Base-by-base conservation (phyloP, 805 yeast genomes). In the Pichia eremophila region DNA sequence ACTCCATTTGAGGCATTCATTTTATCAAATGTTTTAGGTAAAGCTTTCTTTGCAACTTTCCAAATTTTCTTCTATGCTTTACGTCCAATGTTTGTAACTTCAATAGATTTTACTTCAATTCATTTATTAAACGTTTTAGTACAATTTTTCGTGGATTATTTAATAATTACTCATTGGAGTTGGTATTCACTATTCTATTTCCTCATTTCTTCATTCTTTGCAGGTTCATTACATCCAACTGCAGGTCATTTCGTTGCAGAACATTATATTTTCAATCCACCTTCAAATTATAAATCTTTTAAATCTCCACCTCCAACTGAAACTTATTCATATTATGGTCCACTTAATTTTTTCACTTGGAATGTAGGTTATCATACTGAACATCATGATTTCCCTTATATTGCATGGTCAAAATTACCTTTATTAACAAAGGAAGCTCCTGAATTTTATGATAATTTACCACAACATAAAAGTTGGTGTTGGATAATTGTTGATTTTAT, bases 221-320 rank as follows among this genome's bases (percentile, higher is more conserved):
- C 96, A 0, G 97, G 97, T 2, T 85, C 95, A 0, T 71, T 86
- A 60, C 97, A 89, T 60, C 97, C 97, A 28, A 81, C 88, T 51
- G 95, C 96, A 1, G 97, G 96, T 19, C 97, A 89, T 67, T 89
- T 89, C 66, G 86, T 89, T 54, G 91, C 95, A n/a, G 97, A 89
- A 62, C 97, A 89, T 63, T 87, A 86, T 60, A 79, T 87, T 14
- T 71, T 87, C 63, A 70, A 79, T 53, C 83, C 86, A 37, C 73
- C 75, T 15, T 53, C 64, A 40, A 47, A 52, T 35, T 67, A 62
- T 44, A 48, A 50, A 18, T 51, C 55, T 29, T 58, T 54, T 43
- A 57, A 54, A 14, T 72, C 67, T 34, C 53, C 62, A 3, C 80
- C 84, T 17, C 90, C 91, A 0, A 68, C 77, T 9, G 97, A 89